Evolutionary conservation across 139 green algal species (phyloP).

Genomic region (Zygnema cylindricum): DNA sequence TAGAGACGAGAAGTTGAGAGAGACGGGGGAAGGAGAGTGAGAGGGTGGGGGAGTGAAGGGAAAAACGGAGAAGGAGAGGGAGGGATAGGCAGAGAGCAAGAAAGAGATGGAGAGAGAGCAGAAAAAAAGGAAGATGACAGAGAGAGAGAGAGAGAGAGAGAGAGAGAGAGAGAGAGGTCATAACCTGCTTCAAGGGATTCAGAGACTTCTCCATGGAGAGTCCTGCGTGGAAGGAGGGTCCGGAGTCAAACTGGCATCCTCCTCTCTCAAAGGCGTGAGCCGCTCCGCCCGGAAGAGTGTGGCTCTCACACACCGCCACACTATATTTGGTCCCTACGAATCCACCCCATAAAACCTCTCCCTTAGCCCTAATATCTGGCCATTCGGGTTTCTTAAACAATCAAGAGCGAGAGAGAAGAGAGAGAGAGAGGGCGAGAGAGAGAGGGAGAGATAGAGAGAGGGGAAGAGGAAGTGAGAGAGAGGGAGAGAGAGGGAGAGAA

Average conservation of each 20-base stretch:
- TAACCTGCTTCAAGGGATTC: slow-evolving; percentile 78
- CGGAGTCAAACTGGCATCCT: slow-evolving; percentile 86
- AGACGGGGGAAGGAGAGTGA: too few relatives aligned
- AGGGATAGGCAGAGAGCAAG: too few relatives aligned
- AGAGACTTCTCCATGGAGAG: slow-evolving; percentile 66
- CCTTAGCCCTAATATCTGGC: background rate
- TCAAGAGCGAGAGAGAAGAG: background rate
- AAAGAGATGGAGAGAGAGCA: too few relatives aligned
- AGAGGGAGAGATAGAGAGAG: background rate
- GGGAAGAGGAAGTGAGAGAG: background rate
- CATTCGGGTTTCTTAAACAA: background rate
- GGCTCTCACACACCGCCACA: slow-evolving; percentile 42
- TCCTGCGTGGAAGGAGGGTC: slow-evolving; percentile 84
- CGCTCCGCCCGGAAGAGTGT: slow-evolving; percentile 63
- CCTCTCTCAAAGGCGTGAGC: slow-evolving; percentile 79
- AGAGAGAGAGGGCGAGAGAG: background rate
- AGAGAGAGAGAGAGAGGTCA: too few relatives aligned
- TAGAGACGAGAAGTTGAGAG: too few relatives aligned
- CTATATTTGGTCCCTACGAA: background rate
- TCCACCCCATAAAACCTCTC: background rate
- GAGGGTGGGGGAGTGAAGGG: too few relatives aligned
- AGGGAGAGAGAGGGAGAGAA: background rate
- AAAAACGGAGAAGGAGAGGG: too few relatives aligned
- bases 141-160: too few relatives aligned
- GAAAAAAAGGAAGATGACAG: too few relatives aligned